A percentile compares a stretch with the other conserved stretches of the same genome.
Evolutionary conservation across 108 stramenopile species (phyloP).

Genomic region (Pseudonitzschia delicatissima): DNA sequence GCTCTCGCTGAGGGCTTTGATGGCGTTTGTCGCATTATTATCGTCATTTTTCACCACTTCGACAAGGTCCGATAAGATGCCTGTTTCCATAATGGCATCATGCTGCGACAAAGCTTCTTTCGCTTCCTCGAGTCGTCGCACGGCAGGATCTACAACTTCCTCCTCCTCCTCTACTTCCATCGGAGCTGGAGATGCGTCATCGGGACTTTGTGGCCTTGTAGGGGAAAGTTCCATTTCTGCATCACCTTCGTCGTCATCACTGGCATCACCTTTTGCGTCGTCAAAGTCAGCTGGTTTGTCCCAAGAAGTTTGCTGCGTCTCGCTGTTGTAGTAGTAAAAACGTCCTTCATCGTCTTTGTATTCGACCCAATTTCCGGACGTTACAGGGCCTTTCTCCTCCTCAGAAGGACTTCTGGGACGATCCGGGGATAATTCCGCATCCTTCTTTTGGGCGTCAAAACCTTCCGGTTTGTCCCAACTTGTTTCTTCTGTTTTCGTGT

Average conservation of each 20-base stretch:
- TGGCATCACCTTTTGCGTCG: slow-evolving; percentile 1
- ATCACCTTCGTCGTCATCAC: slow-evolving; percentile 16
- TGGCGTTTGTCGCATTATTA: slow-evolving; percentile 50
- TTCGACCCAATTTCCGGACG: slow-evolving; percentile 33
- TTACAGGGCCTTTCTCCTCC: neutral
- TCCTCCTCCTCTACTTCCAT: slow-evolving; percentile 24
- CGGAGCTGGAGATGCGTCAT: slow-evolving; percentile 17
- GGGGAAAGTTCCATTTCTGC: slow-evolving; percentile 10
- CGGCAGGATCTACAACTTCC: slow-evolving; percentile 47
- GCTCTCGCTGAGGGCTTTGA: slow-evolving; percentile 57
- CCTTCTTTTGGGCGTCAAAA: slow-evolving; percentile 6
- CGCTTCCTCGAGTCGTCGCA: slow-evolving; percentile 49
- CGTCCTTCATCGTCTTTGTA: slow-evolving; percentile 39
- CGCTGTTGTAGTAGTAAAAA: slow-evolving; percentile 47
- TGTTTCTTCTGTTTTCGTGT: slow-evolving; percentile 55
- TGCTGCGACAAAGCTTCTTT: slow-evolving; percentile 50
- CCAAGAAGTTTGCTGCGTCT: slow-evolving; percentile 81
- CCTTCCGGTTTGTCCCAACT: slow-evolving; percentile 69
- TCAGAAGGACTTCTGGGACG: slow-evolving; percentile 19
- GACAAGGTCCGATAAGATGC: slow-evolving; percentile 46
- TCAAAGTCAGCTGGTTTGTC: slow-evolving; percentile 45
- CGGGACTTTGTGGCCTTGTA: slow-evolving; percentile 16
- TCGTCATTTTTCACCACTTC: slow-evolving; percentile 42
- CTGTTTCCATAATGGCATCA: slow-evolving; percentile 77
- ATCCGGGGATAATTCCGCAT: slow-evolving; percentile 6